Base-by-base conservation (phyloP, 1,284 basidiomycete genomes). In the Peniophora sp. region DNA sequence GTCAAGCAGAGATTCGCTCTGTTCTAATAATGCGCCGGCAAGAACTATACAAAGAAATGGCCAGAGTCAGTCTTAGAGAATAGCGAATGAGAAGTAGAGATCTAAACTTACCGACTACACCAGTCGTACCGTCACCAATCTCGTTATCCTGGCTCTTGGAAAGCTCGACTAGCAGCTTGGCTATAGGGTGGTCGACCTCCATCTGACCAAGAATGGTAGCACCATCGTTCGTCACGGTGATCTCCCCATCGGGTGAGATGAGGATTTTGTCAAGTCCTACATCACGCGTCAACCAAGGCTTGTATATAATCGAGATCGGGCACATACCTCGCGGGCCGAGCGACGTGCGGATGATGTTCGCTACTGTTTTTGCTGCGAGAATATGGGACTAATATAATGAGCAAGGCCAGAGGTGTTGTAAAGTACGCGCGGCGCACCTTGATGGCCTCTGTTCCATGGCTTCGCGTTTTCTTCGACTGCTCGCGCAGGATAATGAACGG, bases 131-230 rank as follows among this genome's bases (percentile, higher is more conserved):
- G 70, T 99, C 96, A 47, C 97, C 96, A 67, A 99, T 97, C 75
- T 99, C 96, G 69, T 98, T 95, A 66, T 99, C 96, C 74, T 99
- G 96, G 64, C 90, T 94, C 74, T 95, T 95, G 47, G 92, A 95
- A 45, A 98, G 77, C 67, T 99, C 92, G 10, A 99, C 96, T 39
- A 99, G 81, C 44, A 99, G 81, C 71, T 97, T 98, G 53, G 96
- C 96, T 63, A 99, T 96, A 71, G 97, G 95, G 66, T 98, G 95
- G 63, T 99, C 96, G 48, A 99, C 93, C 71, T 98, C 91, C 92
- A 96, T 96, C 73, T 95, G 92, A 43, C 89, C 81, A 47, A 97
- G 75, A 58, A 97, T 97, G 19, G 94, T 97, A 12, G 96, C 96
- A 48, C 96, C 96, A 72, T 99, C 96, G 70, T 99, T 99, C 19